phyloP scores from a whole-genome alignment of 2,329 filamentous ascomycete species.

The Zasmidium cellare region DNA sequence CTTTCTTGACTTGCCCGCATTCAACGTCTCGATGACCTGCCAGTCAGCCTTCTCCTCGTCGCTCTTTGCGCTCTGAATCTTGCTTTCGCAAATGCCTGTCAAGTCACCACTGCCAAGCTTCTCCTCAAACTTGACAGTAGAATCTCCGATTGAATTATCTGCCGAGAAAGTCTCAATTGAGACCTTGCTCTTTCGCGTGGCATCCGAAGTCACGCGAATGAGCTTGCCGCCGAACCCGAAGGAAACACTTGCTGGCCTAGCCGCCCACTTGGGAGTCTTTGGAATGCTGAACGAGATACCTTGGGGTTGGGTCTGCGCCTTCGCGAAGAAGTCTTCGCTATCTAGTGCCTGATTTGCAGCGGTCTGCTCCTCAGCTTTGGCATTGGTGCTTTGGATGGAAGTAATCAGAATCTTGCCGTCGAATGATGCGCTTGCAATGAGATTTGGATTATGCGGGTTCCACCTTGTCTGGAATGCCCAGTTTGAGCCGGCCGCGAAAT shows the following conservation, averaged over 20 bases:
- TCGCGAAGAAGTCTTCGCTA: conserved; percentile 94
- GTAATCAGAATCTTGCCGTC: conserved; percentile 95
- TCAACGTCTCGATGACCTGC: conserved; percentile 88
- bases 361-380: conserved; percentile 63
- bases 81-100: conserved; percentile 73
- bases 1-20: conserved; percentile 80
- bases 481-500: conserved; percentile 97
- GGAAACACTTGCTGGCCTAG: conserved; percentile 78
- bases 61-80: conserved; percentile 71
- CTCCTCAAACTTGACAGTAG: conserved; percentile 84
- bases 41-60: conserved; percentile 96
- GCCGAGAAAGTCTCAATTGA: conserved; percentile 85
- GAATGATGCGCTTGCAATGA: conserved; percentile 94
- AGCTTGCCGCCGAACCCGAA: conserved; percentile 97
- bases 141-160: conserved; percentile 79
- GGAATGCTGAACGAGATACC: conserved; percentile 82
- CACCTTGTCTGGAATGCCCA: conserved; percentile 97
- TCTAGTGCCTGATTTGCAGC: conserved; percentile 69
- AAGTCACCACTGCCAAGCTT: conserved; percentile 78
- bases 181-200: conserved; percentile 68
- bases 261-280: conserved; percentile 87
- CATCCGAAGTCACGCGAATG: conserved; percentile 71
- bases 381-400: conserved; percentile 90
- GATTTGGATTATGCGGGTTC: conserved; percentile 87
- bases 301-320: conserved; percentile 87